Percentiles rank a stretch among this genome's conserved stretches.
These are phyloP conservation scores for Phytophthora pini DNA, from an alignment of 352 stramenopile species.

Conservation along the genomic window DNA sequence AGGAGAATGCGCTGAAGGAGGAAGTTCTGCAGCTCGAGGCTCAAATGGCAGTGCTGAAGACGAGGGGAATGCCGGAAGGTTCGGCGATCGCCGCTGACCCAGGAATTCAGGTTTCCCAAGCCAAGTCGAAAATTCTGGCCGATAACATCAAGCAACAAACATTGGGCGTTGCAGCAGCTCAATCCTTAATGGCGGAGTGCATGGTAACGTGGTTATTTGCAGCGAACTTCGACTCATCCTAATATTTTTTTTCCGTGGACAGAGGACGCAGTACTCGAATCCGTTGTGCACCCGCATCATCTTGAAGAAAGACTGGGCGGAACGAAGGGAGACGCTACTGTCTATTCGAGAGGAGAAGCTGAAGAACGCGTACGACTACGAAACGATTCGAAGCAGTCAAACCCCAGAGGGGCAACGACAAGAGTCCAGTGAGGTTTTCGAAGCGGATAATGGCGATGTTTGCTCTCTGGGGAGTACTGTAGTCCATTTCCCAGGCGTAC, in stretches of 20 bases:
- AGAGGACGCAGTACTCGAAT: slow-evolving; percentile 24
- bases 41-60: slow-evolving; percentile 24
- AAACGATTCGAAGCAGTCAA: slow-evolving; percentile 21
- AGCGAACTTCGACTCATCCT: no score
- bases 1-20: slow-evolving; percentile 6
- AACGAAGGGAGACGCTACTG: slow-evolving; percentile 24
- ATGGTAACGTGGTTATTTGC: slow-evolving; percentile 6
- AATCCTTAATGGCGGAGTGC: slow-evolving; percentile 29
- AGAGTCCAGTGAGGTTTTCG: slow-evolving; percentile 29
- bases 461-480: slow-evolving; percentile 27
- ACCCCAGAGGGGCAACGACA: slow-evolving; percentile 11
- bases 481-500: slow-evolving; percentile 34
- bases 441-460: slow-evolving; percentile 35
- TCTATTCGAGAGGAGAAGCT: slow-evolving; percentile 28
- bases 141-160: slow-evolving; percentile 15
- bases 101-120: slow-evolving; percentile 5
- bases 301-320: slow-evolving; percentile 18
- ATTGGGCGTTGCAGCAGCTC: slow-evolving; percentile 18
- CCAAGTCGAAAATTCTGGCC: slow-evolving; percentile 14
- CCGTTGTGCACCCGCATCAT: slow-evolving; percentile 31
- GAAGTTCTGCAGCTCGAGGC: slow-evolving; percentile 25
- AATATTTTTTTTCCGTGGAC: neutral
- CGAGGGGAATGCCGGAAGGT: slow-evolving; percentile 10
- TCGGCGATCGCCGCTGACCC: slow-evolving; percentile 13
- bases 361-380: slow-evolving; percentile 30